Base-by-base conservation (phyloP, 305 asterid genomes). In the Stenogyne calaminthoides region DNA sequence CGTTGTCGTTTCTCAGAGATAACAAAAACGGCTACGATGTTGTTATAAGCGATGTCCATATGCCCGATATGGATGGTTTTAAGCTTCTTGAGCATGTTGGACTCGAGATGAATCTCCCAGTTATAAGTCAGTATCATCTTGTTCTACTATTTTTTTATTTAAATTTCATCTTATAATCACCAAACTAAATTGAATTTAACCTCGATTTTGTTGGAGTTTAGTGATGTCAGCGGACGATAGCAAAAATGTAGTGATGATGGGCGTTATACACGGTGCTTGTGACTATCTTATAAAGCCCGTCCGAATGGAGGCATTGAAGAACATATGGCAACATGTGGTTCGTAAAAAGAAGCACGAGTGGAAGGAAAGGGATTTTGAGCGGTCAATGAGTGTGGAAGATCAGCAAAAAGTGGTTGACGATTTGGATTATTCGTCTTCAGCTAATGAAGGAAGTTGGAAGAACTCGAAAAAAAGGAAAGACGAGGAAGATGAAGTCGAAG, bases 141-240 rank as follows among this genome's bases (percentile, higher is more conserved):
- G 32, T 76, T 68, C 65, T 29, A 46, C 34, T 40, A 14, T 39
- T 22, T 36, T n/a, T 51, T 11, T 15, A 22, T 27, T 49, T 51
- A 34, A 34, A 3, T 49, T 15, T 57, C 8, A 7, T 1, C 4
- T 16, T 7, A 5, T 11, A 9, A 22, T 44, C 22, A 8, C 47
- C 9, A 56, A 51, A 16, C 22, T 3, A 4, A 9, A 52, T 36
- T 64, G 22, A 10, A 46, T n/a, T 10, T 47, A 49, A 36, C 56
- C 7, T 36, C 6, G 29, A 36, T 56, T 57, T 55, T 61, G 58
- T 44, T 69, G 71, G 12, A 73, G 55, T 27, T 57, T 69, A 92
- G 98, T 93, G 98, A 93, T 93, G 98, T 93, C 98, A 0, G 97
- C 96, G 2, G 98, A 93, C 39, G 98, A 93, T 72, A 84, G 97